These are phyloP conservation scores for Delitschia confertaspora DNA, from an alignment of 495 filamentous ascomycete species.

Conservation along the genomic window DNA sequence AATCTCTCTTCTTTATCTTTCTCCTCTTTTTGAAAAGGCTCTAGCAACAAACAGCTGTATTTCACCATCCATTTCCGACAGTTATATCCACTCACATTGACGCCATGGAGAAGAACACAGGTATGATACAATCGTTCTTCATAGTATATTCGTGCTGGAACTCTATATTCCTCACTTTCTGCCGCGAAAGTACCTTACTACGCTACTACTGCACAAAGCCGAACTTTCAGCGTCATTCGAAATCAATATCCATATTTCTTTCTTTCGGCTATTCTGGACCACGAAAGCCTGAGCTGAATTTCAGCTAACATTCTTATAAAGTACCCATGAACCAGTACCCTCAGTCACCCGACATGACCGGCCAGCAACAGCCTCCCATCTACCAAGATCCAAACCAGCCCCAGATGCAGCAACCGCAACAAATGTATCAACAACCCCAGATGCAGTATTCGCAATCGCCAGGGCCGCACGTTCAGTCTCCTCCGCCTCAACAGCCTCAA, in stretches of 20 bases:
- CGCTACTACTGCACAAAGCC: no score
- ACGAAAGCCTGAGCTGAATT: no score
- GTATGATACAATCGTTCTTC: no score
- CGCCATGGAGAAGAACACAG: no score
- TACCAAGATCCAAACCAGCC: constrained; percentile 19
- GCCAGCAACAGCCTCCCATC: constrained; percentile 14
- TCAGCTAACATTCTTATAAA: no score
- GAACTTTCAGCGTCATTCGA: no score
- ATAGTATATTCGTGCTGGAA: no score
- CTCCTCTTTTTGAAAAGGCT: constrained; percentile 10
- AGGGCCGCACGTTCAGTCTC: constrained; percentile 7
- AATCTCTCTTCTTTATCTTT: constrained; percentile 3
- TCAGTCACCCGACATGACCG: constrained; percentile 10
- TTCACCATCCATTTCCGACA: constrained; percentile 1
- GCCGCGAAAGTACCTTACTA: no score
- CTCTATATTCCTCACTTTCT: no score
- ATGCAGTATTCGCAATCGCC: constrained; percentile 6
- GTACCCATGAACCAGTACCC: constrained; percentile 26
- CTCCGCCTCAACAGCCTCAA: constrained; percentile 16
- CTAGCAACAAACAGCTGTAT: constrained; percentile 21
- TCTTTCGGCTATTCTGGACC: no score
- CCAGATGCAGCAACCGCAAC: constrained; percentile 13
- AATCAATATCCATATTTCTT: no score
- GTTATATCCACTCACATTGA: constrained; percentile 14
- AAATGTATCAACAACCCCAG: constrained; percentile 11